Evolutionary conservation across 169 alveolate species (phyloP).

Genomic region (Plasmodium knowlesi): DNA sequence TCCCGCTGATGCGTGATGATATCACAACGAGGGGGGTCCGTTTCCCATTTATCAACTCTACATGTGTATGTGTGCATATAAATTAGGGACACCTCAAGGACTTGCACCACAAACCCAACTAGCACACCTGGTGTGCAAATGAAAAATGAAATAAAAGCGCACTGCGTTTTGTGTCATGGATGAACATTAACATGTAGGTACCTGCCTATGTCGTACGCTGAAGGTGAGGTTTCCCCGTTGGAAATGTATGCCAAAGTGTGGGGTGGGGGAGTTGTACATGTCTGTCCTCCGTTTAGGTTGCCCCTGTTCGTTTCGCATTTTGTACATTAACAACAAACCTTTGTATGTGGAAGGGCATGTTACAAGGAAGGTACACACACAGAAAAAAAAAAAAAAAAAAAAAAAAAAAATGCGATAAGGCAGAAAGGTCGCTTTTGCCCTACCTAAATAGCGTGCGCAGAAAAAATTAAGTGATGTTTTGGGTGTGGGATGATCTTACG

Average conservation of each 20-base stretch:
- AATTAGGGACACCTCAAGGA: neutral
- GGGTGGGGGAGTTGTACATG: neutral
- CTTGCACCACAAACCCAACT: neutral
- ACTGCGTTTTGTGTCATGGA: neutral
- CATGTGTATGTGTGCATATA: neutral
- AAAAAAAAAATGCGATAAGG: neutral
- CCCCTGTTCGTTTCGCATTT: neutral
- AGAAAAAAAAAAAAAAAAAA: neutral
- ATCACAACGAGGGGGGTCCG: neutral
- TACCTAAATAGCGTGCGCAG: neutral
- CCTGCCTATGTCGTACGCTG: neutral
- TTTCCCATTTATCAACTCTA: neutral
- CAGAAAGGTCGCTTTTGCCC: neutral
- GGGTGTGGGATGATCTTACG: neutral
- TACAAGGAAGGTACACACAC: neutral
- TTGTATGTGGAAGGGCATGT: neutral
- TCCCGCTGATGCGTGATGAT: neutral
- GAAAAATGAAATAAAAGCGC: neutral
- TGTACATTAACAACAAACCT: neutral
- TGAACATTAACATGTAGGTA: neutral
- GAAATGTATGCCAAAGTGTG: neutral
- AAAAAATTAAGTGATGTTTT: neutral
- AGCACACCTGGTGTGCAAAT: slow-evolving; percentile 3
- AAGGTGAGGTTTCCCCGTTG: neutral
- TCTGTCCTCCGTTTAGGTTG: neutral